These are phyloP conservation scores for Leishmania aethiopica DNA, from an alignment of 208 protist genomes.

Conservation along the genomic window DNA sequence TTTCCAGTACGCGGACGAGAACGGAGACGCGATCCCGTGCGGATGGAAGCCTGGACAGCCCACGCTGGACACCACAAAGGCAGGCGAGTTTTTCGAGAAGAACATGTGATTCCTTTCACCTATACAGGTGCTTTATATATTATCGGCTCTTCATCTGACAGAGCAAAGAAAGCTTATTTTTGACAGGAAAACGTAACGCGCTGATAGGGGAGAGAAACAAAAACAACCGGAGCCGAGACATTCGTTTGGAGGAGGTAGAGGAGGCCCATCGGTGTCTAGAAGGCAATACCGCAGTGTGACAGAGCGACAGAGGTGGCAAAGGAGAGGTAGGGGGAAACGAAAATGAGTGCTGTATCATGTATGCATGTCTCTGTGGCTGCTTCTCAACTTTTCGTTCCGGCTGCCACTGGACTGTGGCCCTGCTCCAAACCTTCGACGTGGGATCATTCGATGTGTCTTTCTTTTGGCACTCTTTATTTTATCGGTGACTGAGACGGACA, in stretches of 20 bases:
- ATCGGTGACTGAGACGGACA: background rate
- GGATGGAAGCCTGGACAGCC: conserved; percentile 93
- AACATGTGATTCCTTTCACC: conserved; percentile 37
- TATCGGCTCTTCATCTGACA: background rate
- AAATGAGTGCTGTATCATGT: background rate
- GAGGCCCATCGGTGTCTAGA: background rate
- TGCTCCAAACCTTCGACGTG: no score
- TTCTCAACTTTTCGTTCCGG: background rate
- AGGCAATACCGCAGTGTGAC: background rate
- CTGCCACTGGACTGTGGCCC: background rate
- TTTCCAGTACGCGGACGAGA: conserved; percentile 95
- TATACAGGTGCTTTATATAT: background rate
- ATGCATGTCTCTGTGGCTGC: background rate
- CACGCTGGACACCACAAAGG: conserved; percentile 93
- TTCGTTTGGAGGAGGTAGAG: background rate
- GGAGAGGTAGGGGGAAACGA: background rate
- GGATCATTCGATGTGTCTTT: background rate
- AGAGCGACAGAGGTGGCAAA: background rate
- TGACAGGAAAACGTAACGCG: background rate
- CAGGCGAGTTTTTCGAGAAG: conserved; percentile 93
- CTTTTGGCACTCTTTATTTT: background rate
- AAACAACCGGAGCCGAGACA: background rate
- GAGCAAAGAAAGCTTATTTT: background rate
- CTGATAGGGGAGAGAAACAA: background rate
- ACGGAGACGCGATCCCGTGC: conserved; percentile 96